phyloP scores from a whole-genome alignment of 305 asterid species.

The Striga hermonthica region DNA sequence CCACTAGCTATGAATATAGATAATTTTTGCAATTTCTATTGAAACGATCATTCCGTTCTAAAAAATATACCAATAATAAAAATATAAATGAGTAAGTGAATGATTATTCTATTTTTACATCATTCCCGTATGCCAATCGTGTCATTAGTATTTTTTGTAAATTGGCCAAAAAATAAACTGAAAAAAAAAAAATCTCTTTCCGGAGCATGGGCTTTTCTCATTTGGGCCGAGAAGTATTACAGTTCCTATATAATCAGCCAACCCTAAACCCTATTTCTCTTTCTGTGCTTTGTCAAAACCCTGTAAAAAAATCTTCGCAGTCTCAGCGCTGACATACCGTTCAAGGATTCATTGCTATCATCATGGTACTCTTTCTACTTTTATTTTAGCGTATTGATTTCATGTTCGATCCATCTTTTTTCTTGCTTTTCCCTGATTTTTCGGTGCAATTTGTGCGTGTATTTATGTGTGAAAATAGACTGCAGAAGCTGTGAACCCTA shows the following conservation, averaged over 20 bases:
- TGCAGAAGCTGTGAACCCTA: conserved; percentile 63
- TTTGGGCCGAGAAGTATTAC: neutral
- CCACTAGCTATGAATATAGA: no score
- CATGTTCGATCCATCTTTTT: neutral
- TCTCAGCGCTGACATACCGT: neutral
- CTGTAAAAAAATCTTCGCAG: neutral
- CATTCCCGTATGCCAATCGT: no score
- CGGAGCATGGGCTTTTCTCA: no score
- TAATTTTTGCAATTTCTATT: no score
- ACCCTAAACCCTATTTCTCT: conserved; percentile 2
- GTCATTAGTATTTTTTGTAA: no score
- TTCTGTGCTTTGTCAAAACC: neutral
- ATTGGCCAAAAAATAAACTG: no score
- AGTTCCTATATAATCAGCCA: neutral
- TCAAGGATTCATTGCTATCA: conserved; percentile 27
- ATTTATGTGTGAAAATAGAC: conserved; percentile 35
- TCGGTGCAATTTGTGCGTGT: neutral
- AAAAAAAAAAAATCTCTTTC: no score
- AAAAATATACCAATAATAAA: no score
- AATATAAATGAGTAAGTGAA: no score
- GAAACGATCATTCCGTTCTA: no score
- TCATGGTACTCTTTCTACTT: conserved; percentile 36
- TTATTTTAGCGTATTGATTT: neutral
- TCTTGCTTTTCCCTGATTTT: neutral
- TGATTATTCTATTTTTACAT: no score